Percentiles rank a stretch among this genome's conserved stretches.
phyloP scores from a whole-genome alignment of 495 filamentous ascomycete species.

The Viridothelium virens region DNA sequence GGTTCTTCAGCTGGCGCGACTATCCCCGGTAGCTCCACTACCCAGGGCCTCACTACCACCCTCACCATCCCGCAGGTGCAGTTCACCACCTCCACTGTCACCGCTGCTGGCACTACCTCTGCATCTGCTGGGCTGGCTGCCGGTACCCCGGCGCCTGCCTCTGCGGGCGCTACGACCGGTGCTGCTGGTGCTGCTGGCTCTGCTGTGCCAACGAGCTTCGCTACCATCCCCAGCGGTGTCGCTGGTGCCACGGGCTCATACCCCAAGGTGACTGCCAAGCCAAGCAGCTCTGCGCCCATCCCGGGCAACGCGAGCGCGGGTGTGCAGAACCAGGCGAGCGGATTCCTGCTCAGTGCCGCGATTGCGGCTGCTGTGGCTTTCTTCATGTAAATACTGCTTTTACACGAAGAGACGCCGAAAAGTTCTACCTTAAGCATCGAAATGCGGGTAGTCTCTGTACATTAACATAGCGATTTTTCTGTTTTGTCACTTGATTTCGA shows the following conservation, averaged over 20 bases:
- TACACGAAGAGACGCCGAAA: neutral
- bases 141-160: slow-evolving; percentile 38
- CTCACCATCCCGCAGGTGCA: slow-evolving; percentile 66
- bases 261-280: neutral
- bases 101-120: slow-evolving; percentile 30
- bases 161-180: slow-evolving; percentile 28
- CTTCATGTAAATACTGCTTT: slow-evolving; percentile 4
- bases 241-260: slow-evolving; percentile 1
- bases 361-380: slow-evolving; percentile 3
- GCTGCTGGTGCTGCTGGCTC: slow-evolving; percentile 11
- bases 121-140: slow-evolving; percentile 45
- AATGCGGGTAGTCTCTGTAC: neutral
- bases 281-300: neutral
- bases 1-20: slow-evolving; percentile 41
- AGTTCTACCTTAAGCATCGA: neutral
- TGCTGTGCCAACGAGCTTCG: neutral
- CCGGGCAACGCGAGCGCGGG: neutral
- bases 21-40: slow-evolving; percentile 48
- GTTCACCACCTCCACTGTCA: slow-evolving; percentile 51
- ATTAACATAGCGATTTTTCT: neutral
- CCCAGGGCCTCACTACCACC: slow-evolving; percentile 48
- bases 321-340: slow-evolving; percentile 2
- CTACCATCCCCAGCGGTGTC: neutral
- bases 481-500: neutral
- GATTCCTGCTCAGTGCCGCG: neutral